Evolutionary conservation across 768 basidiomycete species (phyloP).

Genomic region (Boletus sensibilis): DNA sequence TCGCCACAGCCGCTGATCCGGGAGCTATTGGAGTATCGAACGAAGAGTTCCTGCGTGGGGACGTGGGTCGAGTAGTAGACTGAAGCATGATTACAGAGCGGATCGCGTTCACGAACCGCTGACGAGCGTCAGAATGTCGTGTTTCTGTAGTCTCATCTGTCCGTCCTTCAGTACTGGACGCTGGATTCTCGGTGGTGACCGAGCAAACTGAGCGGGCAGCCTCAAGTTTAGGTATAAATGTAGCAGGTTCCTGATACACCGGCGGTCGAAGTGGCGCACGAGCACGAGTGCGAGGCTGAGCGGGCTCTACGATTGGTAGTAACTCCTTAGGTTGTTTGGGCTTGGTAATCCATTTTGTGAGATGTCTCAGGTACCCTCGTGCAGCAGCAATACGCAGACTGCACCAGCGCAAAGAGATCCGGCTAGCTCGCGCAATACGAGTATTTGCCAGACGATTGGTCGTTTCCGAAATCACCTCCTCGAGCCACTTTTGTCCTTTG

Average conservation of each 20-base stretch:
- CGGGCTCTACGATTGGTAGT: constrained; percentile 23
- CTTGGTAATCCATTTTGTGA: constrained; percentile 27
- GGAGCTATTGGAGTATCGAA: constrained; percentile 28
- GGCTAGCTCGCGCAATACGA: constrained; percentile 24
- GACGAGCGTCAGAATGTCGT: constrained; percentile 30
- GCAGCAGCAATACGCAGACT: constrained; percentile 16
- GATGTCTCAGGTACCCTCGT: constrained; percentile 23
- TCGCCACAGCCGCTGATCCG: constrained; percentile 19
- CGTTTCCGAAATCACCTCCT: constrained; percentile 39
- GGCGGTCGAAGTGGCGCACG: constrained; percentile 12
- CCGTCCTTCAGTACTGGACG: constrained; percentile 27
- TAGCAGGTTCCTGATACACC: constrained; percentile 22
- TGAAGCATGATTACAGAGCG: constrained; percentile 48
- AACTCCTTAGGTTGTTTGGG: constrained; percentile 21
- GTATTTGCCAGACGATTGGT: constrained; percentile 28
- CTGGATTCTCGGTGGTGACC: constrained; percentile 25
- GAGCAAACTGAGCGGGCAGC: constrained; percentile 28
- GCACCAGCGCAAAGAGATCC: constrained; percentile 30
- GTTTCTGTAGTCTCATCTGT: constrained; percentile 28
- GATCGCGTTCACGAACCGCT: constrained; percentile 43
- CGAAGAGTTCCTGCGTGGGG: constrained; percentile 32
- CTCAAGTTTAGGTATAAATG: constrained; percentile 20
- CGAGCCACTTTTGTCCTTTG: constrained; percentile 52
- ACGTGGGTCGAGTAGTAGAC: constrained; percentile 31
- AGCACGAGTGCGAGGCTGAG: constrained; percentile 15